Evolutionary conservation across 23 red algal genomes (phyloP), one percentile per base, ranked within the genome.

Genomic region (Pyropia haitanensis): DNA sequence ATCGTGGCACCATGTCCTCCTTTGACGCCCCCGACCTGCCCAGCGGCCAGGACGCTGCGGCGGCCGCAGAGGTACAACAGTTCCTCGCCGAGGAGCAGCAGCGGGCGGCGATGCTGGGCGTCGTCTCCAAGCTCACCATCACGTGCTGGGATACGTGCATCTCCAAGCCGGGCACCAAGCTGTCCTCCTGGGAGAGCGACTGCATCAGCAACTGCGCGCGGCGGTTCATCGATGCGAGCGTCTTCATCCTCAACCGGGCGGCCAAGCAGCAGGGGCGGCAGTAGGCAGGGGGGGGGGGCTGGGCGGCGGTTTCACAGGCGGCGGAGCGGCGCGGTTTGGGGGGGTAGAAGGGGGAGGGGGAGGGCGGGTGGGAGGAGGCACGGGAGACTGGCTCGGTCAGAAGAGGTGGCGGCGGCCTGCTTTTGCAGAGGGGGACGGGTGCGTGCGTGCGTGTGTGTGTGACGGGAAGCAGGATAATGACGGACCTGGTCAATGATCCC

Each of bases 131-230:
- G 69, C 79, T 96, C 27, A 96, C 92, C 9, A 79, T 90, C 39
- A 88, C 85, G 6, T 96, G 92, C 65, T 96, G 92, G 92, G 92
- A 96, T 60, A 96, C 89, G 69, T 96, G 92, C 77, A 74, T 96
- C 18, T 56, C 58, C 31, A 96, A 96, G 61, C 92, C 92, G 12
- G 92, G 92, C 66, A 69, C 56, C 71, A 96, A 90, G 65, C 74
- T 96, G 24, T 89, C 85, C 13, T 74, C 79, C 9, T 77, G 79
- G 79, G 92, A 96, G 68, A 68, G 61, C 16, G 92, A 96, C 27
- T 96, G 92, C 72, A 88, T 96, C 24, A 71, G 76, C 7, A 96
- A 96, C 64, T 96, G 92, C 63, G 92, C 92, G 53, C 78, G 89
- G 62, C 78, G 92, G 18, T 96, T 96, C 70, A 65, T 96, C 16